Base-by-base conservation (phyloP, 768 basidiomycete genomes). In the Tulasnella sp. region DNA sequence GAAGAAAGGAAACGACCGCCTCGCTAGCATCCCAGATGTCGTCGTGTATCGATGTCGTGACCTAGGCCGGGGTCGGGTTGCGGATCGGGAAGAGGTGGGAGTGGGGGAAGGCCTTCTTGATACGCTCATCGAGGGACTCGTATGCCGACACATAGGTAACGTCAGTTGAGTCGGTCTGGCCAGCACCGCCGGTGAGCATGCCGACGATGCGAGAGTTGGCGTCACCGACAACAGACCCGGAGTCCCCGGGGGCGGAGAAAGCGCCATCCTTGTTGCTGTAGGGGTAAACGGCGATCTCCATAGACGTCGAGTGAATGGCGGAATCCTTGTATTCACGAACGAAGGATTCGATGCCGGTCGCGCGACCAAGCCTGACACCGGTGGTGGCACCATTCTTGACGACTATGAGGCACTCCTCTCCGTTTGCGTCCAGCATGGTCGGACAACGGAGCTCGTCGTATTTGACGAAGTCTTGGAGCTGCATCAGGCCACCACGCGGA, bases 121-220 rank as follows among this genome's bases (percentile, higher is more conserved):
- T 68, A 32, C 63, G 62, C 59, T 67, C 55, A 55, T 64, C 57
- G 61, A 72, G 35, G 61, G 57, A 69, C 40, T 46, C 67, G 62
- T 66, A 67, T 2, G 70, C 68, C 27, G 70, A 67, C 36, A 61
- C 34, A 46, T 72, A 71, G 1, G 69, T 67, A 39, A 68, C 58
- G 51, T 70, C 68, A 14, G 62, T 65, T 6, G 29, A 23, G 31
- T 65, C 66, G 5, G 46, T 63, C 36, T 39, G 19, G 57, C 67
- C 68, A 46, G 64, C 49, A 43, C 69, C 62, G 51, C 55, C 58
- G 58, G 35, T 65, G 32, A 65, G 46, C 15, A 65, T 15, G 39
- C 64, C 64, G 31, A 59, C 60, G 43, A 62, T 56, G 23, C 60
- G 51, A 25, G 60, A 46, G 12, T 42, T 31, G 32, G 19, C 48